Conservation (phyloP, 129 eudicot genomes). For the Artemisia argyi region DNA sequence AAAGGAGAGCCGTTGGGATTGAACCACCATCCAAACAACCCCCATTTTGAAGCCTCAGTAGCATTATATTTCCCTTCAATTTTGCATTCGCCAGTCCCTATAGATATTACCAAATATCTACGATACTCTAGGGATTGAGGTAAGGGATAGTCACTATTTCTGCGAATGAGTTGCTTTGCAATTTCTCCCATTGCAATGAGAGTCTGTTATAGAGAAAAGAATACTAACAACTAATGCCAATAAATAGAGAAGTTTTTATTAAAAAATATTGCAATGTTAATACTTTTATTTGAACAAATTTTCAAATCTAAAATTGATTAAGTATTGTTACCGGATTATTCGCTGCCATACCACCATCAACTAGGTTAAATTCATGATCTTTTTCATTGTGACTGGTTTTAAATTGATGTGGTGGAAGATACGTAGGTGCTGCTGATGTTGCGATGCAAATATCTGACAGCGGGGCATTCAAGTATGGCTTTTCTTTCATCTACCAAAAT, state of each 20-base stretch:
- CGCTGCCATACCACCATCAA: slow-evolving; percentile 55
- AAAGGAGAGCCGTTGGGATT: slow-evolving; percentile 41
- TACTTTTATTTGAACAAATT: neutral
- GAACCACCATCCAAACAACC: slow-evolving; percentile 44
- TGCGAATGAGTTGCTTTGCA: slow-evolving; percentile 27
- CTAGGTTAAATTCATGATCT: slow-evolving; percentile 29
- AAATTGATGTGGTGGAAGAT: slow-evolving; percentile 42
- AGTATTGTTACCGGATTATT: slow-evolving; percentile 42
- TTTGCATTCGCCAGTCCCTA: slow-evolving; percentile 51
- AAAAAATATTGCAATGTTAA: too few species aligned
- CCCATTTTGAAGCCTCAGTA: slow-evolving; percentile 44
- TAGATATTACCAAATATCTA: slow-evolving; percentile 43
- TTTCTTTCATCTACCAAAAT: slow-evolving; percentile 26
- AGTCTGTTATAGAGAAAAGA: slow-evolving; percentile 27
- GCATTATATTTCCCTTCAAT: slow-evolving; percentile 27
- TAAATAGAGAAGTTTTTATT: too few species aligned
- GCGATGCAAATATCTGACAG: slow-evolving; percentile 53
- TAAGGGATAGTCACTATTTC: slow-evolving; percentile 12
- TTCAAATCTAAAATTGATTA: neutral
- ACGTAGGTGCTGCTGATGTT: slow-evolving; percentile 50
- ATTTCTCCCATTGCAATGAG: slow-evolving; percentile 49
- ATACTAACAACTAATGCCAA: neutral
- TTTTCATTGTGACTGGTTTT: slow-evolving; percentile 13
- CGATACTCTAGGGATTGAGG: slow-evolving; percentile 29
- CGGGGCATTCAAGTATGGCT: slow-evolving; percentile 32